phyloP scores from a whole-genome alignment of 2,329 filamentous ascomycete species.

The Arthrinium phaeospermum region DNA sequence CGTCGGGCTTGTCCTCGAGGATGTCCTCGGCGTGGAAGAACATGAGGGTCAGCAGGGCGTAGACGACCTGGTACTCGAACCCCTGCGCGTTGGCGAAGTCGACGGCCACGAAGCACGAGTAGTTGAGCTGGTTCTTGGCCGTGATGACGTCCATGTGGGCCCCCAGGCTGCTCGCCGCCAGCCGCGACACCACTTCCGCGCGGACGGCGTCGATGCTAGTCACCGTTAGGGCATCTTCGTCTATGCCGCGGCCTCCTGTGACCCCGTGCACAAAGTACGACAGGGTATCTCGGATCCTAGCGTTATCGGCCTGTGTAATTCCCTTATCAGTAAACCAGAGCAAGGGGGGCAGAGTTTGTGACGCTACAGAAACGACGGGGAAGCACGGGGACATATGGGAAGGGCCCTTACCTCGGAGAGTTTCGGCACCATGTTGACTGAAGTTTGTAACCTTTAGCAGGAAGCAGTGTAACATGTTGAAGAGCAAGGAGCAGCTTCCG shows the following conservation, averaged over 20 bases:
- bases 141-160: conserved; percentile 21
- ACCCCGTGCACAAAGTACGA: conserved; percentile 21
- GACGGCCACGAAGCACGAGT: conserved; percentile 21
- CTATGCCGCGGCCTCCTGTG: conserved; percentile 21
- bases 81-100: conserved; percentile 22
- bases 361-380: not conserved
- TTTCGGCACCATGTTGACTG: not conserved
- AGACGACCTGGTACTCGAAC: conserved; percentile 24
- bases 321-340: not conserved
- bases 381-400: too few relatives aligned
- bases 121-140: conserved; percentile 23
- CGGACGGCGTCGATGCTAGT: conserved; percentile 12
- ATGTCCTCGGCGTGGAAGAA: conserved; percentile 26
- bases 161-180: not conserved
- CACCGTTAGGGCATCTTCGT: conserved; percentile 21
- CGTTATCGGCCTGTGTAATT: conserved; percentile 10
- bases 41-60: conserved; percentile 23
- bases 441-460: not conserved
- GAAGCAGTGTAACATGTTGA: not conserved
- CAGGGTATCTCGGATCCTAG: conserved; percentile 20
- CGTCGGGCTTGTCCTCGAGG: conserved; percentile 22
- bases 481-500: not conserved
- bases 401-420: not conserved
- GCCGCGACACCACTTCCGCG: not conserved
- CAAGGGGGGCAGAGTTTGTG: not conserved